Evolutionary conservation across 495 filamentous ascomycete genomes (phyloP).

Genomic region (Thermochaetoides thermophila): DNA sequence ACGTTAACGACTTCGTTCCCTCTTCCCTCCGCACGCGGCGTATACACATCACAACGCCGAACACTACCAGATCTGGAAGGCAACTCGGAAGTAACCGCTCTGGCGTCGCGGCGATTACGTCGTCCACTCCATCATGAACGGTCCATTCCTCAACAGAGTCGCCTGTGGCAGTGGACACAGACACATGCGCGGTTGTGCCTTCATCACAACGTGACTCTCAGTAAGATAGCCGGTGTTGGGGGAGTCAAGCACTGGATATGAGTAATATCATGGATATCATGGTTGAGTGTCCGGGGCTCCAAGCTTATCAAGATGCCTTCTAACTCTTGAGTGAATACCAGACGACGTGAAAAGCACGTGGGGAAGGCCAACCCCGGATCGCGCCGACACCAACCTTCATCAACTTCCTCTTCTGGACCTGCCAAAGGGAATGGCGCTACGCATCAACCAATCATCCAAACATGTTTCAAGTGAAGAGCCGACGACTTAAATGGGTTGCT

Average conservation of each 20-base stretch:
- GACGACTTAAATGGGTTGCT: too few species aligned
- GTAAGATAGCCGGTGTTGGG: too few species aligned
- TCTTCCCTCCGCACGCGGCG: too few species aligned
- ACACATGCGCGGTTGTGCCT: too few species aligned
- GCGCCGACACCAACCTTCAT: not conserved
- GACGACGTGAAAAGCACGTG: too few species aligned
- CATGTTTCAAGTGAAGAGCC: not conserved
- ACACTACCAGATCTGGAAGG: constrained; percentile 3
- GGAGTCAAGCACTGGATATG: too few species aligned
- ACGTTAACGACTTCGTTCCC: too few species aligned
- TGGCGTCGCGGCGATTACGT: not conserved
- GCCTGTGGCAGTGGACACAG: too few species aligned
- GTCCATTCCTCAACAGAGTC: too few species aligned
- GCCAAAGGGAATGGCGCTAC: constrained; percentile 3
- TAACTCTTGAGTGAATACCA: too few species aligned
- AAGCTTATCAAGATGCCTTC: constrained; percentile 2
- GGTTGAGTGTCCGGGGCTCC: not conserved
- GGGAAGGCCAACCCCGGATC: not conserved
- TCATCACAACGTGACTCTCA: too few species aligned
- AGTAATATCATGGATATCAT: too few species aligned
- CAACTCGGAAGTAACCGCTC: not conserved
- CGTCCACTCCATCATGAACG: not conserved
- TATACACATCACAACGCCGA: not conserved
- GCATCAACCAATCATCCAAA: constrained; percentile 5
- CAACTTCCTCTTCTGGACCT: constrained; percentile 11